phyloP scores from a whole-genome alignment of 1,139 yeast genomes.

The Wickerhamomyces sp. region DNA sequence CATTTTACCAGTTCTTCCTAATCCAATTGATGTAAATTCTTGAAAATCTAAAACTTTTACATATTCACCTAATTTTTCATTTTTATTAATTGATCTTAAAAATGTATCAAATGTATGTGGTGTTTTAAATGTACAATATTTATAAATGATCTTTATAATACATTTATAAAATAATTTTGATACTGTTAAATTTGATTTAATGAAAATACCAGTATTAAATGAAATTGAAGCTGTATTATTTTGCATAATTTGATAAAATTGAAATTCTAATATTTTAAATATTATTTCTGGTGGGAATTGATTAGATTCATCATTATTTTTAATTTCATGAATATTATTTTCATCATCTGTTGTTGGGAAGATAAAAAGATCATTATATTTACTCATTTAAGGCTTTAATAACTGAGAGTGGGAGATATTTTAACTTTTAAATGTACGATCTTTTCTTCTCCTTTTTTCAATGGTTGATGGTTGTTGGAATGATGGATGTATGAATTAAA shows the following conservation, averaged over 20 bases:
- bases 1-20: constrained; percentile 87
- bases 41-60: constrained; percentile 82
- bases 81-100: constrained; percentile 47
- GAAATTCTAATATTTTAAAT: constrained; percentile 32
- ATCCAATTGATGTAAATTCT: constrained; percentile 84
- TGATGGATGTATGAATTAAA: background rate
- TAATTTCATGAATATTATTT: background rate
- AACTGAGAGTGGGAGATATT: too few relatives aligned
- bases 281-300: constrained; percentile 33
- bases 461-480: background rate
- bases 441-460: background rate
- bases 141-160: constrained; percentile 30
- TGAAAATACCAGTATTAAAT: constrained; percentile 29
- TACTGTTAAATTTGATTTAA: constrained; percentile 31
- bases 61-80: constrained; percentile 52
- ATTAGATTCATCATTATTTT: background rate
- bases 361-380: constrained; percentile 1
- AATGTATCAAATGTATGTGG: constrained; percentile 79
- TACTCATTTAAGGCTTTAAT: constrained; percentile 1
- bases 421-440: too few relatives aligned
- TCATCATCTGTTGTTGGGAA: background rate
- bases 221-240: constrained; percentile 34
- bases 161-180: constrained; percentile 32
- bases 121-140: constrained; percentile 52
- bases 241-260: constrained; percentile 32